Evolutionary conservation across 345 rosid species (phyloP).

Genomic region (Raphanus sativus): DNA sequence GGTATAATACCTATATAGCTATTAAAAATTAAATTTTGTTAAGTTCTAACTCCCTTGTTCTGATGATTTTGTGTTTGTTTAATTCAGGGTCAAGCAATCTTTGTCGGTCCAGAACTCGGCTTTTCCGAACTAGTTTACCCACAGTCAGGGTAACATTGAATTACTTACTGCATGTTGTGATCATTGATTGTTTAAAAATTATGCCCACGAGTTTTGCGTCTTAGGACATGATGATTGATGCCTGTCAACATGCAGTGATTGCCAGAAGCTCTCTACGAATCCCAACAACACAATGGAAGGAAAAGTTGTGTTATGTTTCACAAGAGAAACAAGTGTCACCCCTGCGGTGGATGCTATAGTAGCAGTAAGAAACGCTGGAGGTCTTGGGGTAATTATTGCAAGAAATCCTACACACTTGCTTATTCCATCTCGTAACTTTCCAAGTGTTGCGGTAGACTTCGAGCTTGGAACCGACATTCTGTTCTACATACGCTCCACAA

Average conservation of each 20-base stretch:
- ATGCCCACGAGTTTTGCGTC: neutral
- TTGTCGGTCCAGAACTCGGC: slow-evolving; percentile 42
- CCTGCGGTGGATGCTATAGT: neutral
- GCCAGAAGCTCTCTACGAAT: neutral
- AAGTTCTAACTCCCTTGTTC: neutral
- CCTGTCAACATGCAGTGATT: neutral
- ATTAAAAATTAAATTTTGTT: too few species aligned
- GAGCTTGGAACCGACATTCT: slow-evolving; percentile 31
- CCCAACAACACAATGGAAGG: slow-evolving; percentile 33
- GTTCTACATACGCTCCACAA: slow-evolving; percentile 17
- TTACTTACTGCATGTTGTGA: neutral
- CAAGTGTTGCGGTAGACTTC: slow-evolving; percentile 21
- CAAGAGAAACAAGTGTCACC: neutral
- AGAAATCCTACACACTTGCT: slow-evolving; percentile 40
- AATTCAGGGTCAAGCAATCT: slow-evolving; percentile 53
- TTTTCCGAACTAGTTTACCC: slow-evolving; percentile 48
- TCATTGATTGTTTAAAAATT: neutral
- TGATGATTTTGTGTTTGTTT: neutral
- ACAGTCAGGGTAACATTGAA: neutral
- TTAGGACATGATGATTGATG: neutral
- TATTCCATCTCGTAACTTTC: neutral
- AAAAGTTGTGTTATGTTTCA: slow-evolving; percentile 60
- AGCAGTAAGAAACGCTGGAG: slow-evolving; percentile 40
- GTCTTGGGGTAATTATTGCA: slow-evolving; percentile 57
- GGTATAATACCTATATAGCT: neutral